Evolutionary conservation across 768 basidiomycete genomes (phyloP).

Genomic region (Trametes cubensis): DNA sequence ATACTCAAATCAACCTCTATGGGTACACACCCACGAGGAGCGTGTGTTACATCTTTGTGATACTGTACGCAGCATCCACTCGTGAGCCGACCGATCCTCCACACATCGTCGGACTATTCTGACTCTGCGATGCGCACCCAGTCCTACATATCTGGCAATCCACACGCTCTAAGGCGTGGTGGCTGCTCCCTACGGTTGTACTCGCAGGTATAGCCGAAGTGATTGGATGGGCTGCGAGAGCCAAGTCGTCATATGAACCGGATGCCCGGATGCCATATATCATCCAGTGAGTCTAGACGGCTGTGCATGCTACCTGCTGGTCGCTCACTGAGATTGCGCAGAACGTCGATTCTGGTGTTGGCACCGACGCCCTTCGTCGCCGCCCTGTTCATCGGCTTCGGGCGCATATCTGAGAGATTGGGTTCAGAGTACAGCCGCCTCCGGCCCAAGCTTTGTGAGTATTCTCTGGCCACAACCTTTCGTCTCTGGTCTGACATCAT

Average conservation of each 20-base stretch:
- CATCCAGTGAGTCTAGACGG: slow-evolving; percentile 20
- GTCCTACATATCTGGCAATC: slow-evolving; percentile 17
- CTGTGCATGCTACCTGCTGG: too few relatives aligned
- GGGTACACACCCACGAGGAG: slow-evolving; percentile 20
- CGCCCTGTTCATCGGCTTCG: slow-evolving; percentile 57
- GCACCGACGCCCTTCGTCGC: slow-evolving; percentile 59
- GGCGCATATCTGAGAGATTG: slow-evolving; percentile 45
- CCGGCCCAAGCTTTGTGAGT: slow-evolving; percentile 35
- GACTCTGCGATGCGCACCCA: not conserved
- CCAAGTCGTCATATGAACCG: slow-evolving; percentile 18
- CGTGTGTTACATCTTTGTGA: slow-evolving; percentile 20
- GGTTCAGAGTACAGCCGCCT: slow-evolving; percentile 56
- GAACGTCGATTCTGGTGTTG: slow-evolving; percentile 18
- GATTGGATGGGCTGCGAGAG: slow-evolving; percentile 22
- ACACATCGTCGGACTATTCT: not conserved
- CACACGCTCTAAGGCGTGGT: slow-evolving; percentile 19
- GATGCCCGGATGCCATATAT: slow-evolving; percentile 11
- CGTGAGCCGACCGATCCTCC: not conserved
- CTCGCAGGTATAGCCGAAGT: slow-evolving; percentile 21
- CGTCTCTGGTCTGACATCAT: not conserved
- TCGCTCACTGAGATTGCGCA: slow-evolving; percentile 29
- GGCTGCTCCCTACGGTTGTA: slow-evolving; percentile 18
- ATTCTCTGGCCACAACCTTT: not conserved
- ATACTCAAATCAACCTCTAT: slow-evolving; percentile 9
- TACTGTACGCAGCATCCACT: slow-evolving; percentile 15